Evolutionary conservation across 1,284 basidiomycete species (phyloP).

Genomic region (Ceratobasidium sp.): DNA sequence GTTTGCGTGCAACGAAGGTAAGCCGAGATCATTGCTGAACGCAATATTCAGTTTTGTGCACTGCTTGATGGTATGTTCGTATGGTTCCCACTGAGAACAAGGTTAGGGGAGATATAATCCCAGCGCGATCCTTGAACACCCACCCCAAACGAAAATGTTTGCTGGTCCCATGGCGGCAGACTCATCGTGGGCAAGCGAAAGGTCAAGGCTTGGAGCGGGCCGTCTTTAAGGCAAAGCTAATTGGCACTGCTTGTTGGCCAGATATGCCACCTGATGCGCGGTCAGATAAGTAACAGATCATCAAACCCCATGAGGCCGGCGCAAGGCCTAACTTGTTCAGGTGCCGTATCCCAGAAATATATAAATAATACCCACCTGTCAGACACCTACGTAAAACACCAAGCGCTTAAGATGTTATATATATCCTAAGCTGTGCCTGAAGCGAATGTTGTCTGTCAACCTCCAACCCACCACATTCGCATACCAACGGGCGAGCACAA

Average conservation of each 20-base stretch:
- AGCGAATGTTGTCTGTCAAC: background rate
- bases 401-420: background rate
- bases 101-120: background rate
- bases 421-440: background rate
- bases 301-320: background rate
- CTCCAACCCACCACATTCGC: background rate
- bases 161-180: slow-evolving; percentile 37
- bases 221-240: background rate
- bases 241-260: no score
- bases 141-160: slow-evolving; percentile 32
- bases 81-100: slow-evolving; percentile 1
- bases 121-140: background rate
- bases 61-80: slow-evolving; percentile 19
- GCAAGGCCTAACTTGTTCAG: background rate
- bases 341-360: background rate
- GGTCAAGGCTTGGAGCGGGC: background rate
- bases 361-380: background rate
- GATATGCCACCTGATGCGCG: no score
- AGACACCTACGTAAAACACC: background rate
- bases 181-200: slow-evolving; percentile 10
- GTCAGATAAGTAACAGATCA: no score
- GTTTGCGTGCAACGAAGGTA: slow-evolving; percentile 2
- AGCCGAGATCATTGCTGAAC: slow-evolving; percentile 15
- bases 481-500: background rate
- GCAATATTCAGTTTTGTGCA: slow-evolving; percentile 8